Conservation (phyloP, 2,329 filamentous ascomycete species). For the Hypocreales sp. region DNA sequence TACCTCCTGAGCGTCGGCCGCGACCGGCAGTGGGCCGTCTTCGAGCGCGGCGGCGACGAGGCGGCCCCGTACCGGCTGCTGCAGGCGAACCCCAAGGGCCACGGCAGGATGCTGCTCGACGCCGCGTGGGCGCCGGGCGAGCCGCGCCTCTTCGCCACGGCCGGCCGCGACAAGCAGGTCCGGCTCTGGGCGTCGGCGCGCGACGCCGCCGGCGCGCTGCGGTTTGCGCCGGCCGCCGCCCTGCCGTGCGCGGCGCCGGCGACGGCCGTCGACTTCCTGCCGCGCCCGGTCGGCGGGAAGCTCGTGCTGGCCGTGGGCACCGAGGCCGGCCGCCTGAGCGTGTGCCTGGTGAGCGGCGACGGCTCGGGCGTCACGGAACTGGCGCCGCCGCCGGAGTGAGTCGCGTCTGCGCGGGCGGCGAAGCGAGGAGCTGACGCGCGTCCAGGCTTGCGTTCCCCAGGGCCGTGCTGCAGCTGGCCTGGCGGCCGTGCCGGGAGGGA, state of each 20-base stretch:
- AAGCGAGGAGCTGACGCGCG: slow-evolving; percentile 4
- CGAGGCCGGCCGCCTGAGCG: slow-evolving; percentile 32
- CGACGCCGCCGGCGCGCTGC: slow-evolving; percentile 13
- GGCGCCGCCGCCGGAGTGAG: slow-evolving; percentile 22
- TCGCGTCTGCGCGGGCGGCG: slow-evolving; percentile 1
- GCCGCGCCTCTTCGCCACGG: slow-evolving; percentile 59
- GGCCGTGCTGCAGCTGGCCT: slow-evolving; percentile 51
- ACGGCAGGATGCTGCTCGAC: slow-evolving; percentile 84
- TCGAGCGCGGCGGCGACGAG: slow-evolving; percentile 32
- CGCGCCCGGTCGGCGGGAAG: slow-evolving; percentile 13
- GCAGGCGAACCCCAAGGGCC: slow-evolving; percentile 64
- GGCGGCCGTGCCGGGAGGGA: slow-evolving; percentile 37
- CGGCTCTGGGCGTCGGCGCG: slow-evolving; percentile 45
- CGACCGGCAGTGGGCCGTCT: slow-evolving; percentile 84
- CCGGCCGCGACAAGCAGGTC: slow-evolving; percentile 75
- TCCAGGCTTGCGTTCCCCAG: slow-evolving; percentile 35
- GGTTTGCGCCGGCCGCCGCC: slow-evolving; percentile 36
- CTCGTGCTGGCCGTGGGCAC: slow-evolving; percentile 40
- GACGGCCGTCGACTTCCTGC: slow-evolving; percentile 55
- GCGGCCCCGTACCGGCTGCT: slow-evolving; percentile 36
- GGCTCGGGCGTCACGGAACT: slow-evolving; percentile 22
- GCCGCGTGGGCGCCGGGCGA: slow-evolving; percentile 60
- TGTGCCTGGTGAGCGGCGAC: slow-evolving; percentile 24
- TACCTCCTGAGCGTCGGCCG: slow-evolving; percentile 78
- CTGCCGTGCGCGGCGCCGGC: slow-evolving; percentile 44